Conservation (phyloP, 495 filamentous ascomycete species). For the Articulospora tetracladia region DNA sequence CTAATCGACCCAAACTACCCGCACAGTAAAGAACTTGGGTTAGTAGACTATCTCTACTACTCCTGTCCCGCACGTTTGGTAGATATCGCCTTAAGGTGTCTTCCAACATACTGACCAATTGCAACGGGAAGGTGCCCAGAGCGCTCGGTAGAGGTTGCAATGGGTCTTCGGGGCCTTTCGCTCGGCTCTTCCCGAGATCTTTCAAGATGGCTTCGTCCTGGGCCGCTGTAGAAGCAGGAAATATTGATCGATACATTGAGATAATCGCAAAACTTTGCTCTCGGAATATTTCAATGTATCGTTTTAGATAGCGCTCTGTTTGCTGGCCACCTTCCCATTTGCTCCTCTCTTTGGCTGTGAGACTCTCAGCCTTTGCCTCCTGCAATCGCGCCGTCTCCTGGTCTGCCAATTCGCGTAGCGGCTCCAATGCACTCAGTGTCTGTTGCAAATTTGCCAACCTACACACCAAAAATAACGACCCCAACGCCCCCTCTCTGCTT, state of each 20-base stretch:
- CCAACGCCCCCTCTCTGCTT: constrained; percentile 56
- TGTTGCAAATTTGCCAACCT: constrained; percentile 73
- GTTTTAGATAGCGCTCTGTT: constrained; percentile 89
- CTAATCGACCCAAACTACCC: constrained; percentile 84
- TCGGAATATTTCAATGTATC: constrained; percentile 96
- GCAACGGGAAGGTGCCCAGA: constrained; percentile 78
- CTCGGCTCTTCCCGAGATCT: constrained; percentile 23
- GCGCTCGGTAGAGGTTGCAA: constrained; percentile 70
- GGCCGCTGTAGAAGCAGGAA: constrained; percentile 46
- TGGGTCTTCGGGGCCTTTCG: constrained; percentile 42
- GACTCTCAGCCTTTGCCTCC: constrained; percentile 9
- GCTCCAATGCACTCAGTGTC: constrained; percentile 81
- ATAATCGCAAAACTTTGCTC: constrained; percentile 97
- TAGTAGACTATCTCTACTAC: constrained; percentile 76
- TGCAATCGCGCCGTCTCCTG: constrained; percentile 63
- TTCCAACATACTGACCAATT: constrained; percentile 78
- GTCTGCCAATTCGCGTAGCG: constrained; percentile 82
- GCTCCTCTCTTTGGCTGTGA: constrained; percentile 20
- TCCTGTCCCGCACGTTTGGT: constrained; percentile 76
- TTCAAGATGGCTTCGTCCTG: constrained; percentile 26
- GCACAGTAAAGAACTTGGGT: constrained; percentile 97
- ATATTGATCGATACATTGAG: constrained; percentile 88
- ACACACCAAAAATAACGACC: constrained; percentile 84
- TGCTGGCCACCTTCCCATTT: constrained; percentile 79
- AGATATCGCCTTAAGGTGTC: constrained; percentile 77